Base-by-base conservation (phyloP, 306 rosid genomes). In the Vigna angularis region DNA sequence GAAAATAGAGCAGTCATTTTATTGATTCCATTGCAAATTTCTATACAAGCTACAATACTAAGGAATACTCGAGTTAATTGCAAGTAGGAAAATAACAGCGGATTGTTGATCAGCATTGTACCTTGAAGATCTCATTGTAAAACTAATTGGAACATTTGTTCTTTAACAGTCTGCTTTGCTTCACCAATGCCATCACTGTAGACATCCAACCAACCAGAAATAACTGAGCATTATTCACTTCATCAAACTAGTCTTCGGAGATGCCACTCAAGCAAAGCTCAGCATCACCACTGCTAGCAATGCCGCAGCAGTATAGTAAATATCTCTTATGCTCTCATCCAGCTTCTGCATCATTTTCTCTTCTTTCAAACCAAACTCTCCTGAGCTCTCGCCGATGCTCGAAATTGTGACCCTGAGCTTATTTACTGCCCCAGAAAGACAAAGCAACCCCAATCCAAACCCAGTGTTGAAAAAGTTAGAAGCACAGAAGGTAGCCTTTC, bases 351-450 rank as follows among this genome's bases (percentile, higher is more conserved):
- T 66, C 76, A 87, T 83, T 70, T 90, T 89, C 56, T 88, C 95
- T 53, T 92, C 98, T 65, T 82, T 88, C 72, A 81, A 78, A 32
- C 79, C 80, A 64, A 70, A 71, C 84, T 90, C 92, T 36, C 85
- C 89, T 3, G 86, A 74, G 73, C 87, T 89, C 86, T 84, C 89
- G 83, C 86, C 80, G 74, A 84, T 77, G 61, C 75, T 75, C 15
- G 87, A 69, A 49, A 92, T 57, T 10, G 93, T 86, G 79, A 80
- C 74, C 82, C 95, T 86, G 79, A 92, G 87, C 75, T 83, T 83
- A 65, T 86, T 83, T 78, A 94, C 91, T 28, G 91, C 86, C 85
- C 91, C 85, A 45, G 97, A 90, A 45, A 94, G 91, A 97, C 98
- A 92, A 69, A 94, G 81, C 82, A 94, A 82, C 24, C 93, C 97